A percentile compares a stretch with the other conserved stretches of the same genome.
These are phyloP conservation scores for Saxophila tyrrhenica DNA, from an alignment of 495 filamentous ascomycete species.

Conservation along the genomic window DNA sequence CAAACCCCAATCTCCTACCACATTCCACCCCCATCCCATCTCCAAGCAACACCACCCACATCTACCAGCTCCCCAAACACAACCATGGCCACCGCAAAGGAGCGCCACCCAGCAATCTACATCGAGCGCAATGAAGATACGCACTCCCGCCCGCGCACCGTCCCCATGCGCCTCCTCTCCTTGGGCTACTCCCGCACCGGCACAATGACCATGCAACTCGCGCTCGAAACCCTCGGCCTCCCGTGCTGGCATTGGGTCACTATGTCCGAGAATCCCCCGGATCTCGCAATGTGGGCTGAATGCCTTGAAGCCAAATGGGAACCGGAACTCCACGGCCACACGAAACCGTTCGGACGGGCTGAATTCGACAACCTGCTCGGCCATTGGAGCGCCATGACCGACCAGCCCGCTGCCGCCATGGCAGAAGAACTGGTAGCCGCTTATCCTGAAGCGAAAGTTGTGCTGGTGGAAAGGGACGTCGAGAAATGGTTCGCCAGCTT, in stretches of 20 bases:
- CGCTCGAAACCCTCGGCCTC: conserved; percentile 11
- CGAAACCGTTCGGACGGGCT: conserved; percentile 8
- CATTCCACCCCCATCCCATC: too few species aligned
- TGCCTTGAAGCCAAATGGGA: conserved; percentile 8
- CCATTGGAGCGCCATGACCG: conserved; percentile 9
- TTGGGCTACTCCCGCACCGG: conserved; percentile 13
- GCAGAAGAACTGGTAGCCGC: conserved; percentile 7
- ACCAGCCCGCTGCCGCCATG: conserved; percentile 5
- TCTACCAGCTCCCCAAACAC: too few species aligned
- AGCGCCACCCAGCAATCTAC: conserved; percentile 4
- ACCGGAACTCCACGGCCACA: conserved; percentile 14
- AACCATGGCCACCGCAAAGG: conserved; percentile 3
- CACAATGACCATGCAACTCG: conserved; percentile 10
- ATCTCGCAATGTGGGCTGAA: conserved; percentile 12
- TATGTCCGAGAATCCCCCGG: conserved; percentile 1
- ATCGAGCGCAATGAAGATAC: conserved; percentile 6
- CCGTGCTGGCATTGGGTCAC: conserved; percentile 10
- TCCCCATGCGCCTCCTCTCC: conserved; percentile 12
- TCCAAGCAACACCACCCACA: too few species aligned
- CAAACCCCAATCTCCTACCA: too few species aligned
- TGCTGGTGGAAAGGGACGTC: conserved; percentile 32
- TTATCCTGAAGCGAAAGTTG: conserved; percentile 31
- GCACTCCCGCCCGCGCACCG: neutral
- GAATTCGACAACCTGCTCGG: conserved; percentile 19
- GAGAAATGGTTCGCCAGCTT: conserved; percentile 35